Evolutionary conservation across 2,329 filamentous ascomycete species (phyloP).

Genomic region (Paraphaeosphaeria sporulosa): DNA sequence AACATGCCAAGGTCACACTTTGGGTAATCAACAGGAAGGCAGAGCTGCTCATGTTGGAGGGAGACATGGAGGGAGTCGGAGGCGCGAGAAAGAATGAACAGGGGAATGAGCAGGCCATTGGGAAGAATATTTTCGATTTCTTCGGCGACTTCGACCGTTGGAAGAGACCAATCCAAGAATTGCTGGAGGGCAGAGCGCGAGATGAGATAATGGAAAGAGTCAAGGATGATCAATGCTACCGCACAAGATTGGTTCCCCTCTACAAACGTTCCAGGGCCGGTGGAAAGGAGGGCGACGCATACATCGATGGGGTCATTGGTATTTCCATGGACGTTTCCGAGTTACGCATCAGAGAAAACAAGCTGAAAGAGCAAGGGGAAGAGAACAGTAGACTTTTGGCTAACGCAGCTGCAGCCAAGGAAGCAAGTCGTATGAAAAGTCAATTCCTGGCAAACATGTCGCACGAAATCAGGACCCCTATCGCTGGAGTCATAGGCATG

Average conservation of each 20-base stretch:
- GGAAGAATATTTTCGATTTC: slow-evolving; percentile 70
- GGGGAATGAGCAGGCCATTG: slow-evolving; percentile 52
- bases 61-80: slow-evolving; percentile 62
- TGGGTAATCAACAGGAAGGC: slow-evolving; percentile 73
- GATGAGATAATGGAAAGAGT: slow-evolving; percentile 72
- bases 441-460: slow-evolving; percentile 84
- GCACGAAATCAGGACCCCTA: slow-evolving; percentile 81
- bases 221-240: slow-evolving; percentile 69
- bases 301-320: slow-evolving; percentile 76
- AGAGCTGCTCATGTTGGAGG: slow-evolving; percentile 74
- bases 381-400: slow-evolving; percentile 76
- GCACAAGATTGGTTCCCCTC: slow-evolving; percentile 75
- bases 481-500: slow-evolving; percentile 83
- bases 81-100: slow-evolving; percentile 20
- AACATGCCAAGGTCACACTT: slow-evolving; percentile 77
- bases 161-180: slow-evolving; percentile 66
- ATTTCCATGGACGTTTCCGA: slow-evolving; percentile 84
- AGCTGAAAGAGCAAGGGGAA: slow-evolving; percentile 68
- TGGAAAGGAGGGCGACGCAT: slow-evolving; percentile 60
- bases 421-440: slow-evolving; percentile 80
- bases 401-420: slow-evolving; percentile 79
- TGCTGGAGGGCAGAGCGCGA: slow-evolving; percentile 66
- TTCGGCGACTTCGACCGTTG: slow-evolving; percentile 60
- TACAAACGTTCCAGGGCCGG: slow-evolving; percentile 62
- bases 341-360: slow-evolving; percentile 69